Conservation (phyloP, 2,329 filamentous ascomycete species). For the Penicillium sp. region DNA sequence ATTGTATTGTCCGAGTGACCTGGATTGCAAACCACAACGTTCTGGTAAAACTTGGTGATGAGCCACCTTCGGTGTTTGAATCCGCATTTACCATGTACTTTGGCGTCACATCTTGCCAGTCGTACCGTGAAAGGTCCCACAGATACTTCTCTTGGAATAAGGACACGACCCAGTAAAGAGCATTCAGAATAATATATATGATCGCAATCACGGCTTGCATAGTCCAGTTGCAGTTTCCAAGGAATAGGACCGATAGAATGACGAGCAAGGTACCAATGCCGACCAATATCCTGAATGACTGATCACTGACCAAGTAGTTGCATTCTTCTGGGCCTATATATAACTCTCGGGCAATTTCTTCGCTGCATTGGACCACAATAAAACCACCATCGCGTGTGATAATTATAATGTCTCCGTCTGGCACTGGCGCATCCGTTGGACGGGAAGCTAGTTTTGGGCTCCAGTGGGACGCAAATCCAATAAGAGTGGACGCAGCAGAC, state of each 20-base stretch:
- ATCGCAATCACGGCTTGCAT: background rate
- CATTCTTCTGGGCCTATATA: background rate
- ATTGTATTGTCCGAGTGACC: background rate
- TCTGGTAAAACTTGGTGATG: background rate
- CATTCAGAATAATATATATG: background rate
- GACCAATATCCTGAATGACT: background rate
- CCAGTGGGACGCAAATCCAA: background rate
- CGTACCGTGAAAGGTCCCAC: background rate
- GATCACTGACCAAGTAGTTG: background rate
- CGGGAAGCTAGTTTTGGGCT: background rate
- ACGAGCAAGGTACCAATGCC: background rate
- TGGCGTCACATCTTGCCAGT: background rate
- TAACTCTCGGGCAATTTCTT: background rate
- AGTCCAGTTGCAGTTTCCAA: background rate
- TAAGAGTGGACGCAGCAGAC: background rate
- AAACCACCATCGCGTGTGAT: background rate
- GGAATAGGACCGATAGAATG: background rate
- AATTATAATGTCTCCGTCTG: background rate
- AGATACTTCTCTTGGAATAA: background rate
- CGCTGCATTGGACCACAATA: background rate
- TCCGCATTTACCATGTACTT: background rate
- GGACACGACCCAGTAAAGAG: background rate
- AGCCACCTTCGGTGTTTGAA: background rate
- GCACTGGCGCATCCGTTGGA: background rate
- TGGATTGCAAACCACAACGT: background rate